phyloP scores from a whole-genome alignment of 2,329 filamentous ascomycete genomes.

The Emergomyces orientalis region DNA sequence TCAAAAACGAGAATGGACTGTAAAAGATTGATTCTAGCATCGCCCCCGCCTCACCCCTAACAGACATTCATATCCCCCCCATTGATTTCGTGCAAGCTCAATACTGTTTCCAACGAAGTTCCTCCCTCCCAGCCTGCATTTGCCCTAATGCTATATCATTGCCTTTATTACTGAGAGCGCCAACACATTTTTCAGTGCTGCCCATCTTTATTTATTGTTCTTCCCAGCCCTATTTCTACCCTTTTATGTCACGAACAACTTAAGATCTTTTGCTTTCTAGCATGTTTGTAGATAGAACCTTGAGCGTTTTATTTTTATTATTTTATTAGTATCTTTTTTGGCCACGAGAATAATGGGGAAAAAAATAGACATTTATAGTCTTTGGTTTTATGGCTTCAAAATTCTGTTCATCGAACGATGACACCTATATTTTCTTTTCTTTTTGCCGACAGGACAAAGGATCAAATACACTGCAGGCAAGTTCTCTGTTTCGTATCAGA shows the following conservation, averaged over 20 bases:
- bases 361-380: background rate
- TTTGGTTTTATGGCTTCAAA: background rate
- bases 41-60: background rate
- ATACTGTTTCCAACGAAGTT: background rate
- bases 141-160: background rate
- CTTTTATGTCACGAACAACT: background rate
- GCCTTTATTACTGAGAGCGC: background rate
- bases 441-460: background rate
- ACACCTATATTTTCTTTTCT: background rate
- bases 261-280: background rate
- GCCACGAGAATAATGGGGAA: background rate
- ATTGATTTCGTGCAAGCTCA: background rate
- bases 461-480: background rate
- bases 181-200: background rate
- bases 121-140: background rate
- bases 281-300: background rate
- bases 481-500: background rate
- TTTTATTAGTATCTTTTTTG: background rate
- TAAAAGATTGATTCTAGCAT: constrained; percentile 23
- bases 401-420: background rate
- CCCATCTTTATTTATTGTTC: background rate
- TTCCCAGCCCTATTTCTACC: background rate
- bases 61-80: background rate
- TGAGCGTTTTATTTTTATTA: background rate
- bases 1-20: constrained; percentile 53